Percentiles rank a stretch among this genome's conserved stretches.
Conservation (phyloP, 352 stramenopile species). For the Globisporangium recalcitrans region DNA sequence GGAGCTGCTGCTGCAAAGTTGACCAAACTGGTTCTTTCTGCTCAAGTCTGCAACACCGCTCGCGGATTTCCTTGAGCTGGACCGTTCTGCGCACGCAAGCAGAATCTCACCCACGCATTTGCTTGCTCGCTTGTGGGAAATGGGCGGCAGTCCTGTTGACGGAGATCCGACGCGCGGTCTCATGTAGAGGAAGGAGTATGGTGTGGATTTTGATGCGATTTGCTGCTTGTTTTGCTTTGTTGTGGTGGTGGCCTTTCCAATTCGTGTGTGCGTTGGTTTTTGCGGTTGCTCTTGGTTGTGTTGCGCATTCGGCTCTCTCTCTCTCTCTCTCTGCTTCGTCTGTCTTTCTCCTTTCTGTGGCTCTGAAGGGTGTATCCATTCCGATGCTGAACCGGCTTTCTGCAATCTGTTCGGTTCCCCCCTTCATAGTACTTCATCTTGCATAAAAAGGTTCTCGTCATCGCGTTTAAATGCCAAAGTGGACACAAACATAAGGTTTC, state of each 20-base stretch:
- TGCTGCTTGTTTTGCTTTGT: not conserved
- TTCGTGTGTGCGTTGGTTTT: not conserved
- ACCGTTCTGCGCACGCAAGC: not conserved
- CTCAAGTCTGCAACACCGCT: not conserved
- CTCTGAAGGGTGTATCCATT: conserved; percentile 2
- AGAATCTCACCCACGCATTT: not conserved
- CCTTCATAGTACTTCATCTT: not conserved
- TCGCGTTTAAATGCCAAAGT: too few relatives aligned
- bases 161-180: not conserved
- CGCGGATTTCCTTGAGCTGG: not conserved
- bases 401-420: not conserved
- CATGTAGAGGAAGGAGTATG: not conserved
- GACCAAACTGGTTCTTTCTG: not conserved
- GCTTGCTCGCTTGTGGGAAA: not conserved
- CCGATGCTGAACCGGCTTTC: conserved; percentile 5
- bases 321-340: not conserved
- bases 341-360: not conserved
- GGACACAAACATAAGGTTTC: too few relatives aligned
- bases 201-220: not conserved
- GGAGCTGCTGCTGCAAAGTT: too few relatives aligned
- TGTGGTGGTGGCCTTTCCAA: not conserved
- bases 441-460: not conserved
- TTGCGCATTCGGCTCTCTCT: not conserved
- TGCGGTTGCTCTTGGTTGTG: not conserved
- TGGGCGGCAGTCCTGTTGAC: not conserved